A percentile compares a stretch with the other conserved stretches of the same genome.
Evolutionary conservation across 805 yeast species (phyloP).

Genomic region (Candida gorgasii): DNA sequence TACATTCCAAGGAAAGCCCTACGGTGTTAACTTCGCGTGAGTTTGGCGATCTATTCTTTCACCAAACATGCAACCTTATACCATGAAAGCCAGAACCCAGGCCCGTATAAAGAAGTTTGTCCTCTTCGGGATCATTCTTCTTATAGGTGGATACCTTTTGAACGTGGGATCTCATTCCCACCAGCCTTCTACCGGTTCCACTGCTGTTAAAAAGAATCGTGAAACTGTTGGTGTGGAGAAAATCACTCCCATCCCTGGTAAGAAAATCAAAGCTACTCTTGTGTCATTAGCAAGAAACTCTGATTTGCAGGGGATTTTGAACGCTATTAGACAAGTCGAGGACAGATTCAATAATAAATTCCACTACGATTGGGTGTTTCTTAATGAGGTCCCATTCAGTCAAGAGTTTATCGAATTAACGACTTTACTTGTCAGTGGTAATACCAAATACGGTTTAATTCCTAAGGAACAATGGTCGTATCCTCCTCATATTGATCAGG

Average conservation of each 20-base stretch:
- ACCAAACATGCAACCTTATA: not conserved
- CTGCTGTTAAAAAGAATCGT: not conserved
- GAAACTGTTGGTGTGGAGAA: constrained; percentile 6
- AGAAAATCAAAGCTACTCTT: constrained; percentile 70
- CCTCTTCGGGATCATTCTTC: constrained; percentile 34
- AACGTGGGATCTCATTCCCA: constrained; percentile 34
- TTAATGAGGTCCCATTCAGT: constrained; percentile 82
- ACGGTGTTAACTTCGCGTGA: too few species aligned
- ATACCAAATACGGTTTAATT: constrained; percentile 72
- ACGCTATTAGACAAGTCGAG: constrained; percentile 74
- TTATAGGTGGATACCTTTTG: constrained; percentile 36
- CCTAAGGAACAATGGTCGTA: constrained; percentile 83
- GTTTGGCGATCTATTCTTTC: too few species aligned
- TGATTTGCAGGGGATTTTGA: constrained; percentile 61
- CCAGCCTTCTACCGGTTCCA: not conserved
- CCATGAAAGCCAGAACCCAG: constrained; percentile 27
- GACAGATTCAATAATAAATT: constrained; percentile 84
- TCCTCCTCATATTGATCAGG: constrained; percentile 79
- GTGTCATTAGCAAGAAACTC: constrained; percentile 75
- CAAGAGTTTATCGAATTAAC: constrained; percentile 78
- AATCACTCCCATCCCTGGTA: constrained; percentile 27
- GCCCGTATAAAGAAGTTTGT: constrained; percentile 38
- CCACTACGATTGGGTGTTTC: constrained; percentile 92
- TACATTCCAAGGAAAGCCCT: too few species aligned
- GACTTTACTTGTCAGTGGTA: constrained; percentile 69